Percentiles rank a stretch among this genome's conserved stretches.
These are phyloP conservation scores for Protomyces inundatus DNA, from an alignment of 1,139 yeast species.

Conservation along the genomic window DNA sequence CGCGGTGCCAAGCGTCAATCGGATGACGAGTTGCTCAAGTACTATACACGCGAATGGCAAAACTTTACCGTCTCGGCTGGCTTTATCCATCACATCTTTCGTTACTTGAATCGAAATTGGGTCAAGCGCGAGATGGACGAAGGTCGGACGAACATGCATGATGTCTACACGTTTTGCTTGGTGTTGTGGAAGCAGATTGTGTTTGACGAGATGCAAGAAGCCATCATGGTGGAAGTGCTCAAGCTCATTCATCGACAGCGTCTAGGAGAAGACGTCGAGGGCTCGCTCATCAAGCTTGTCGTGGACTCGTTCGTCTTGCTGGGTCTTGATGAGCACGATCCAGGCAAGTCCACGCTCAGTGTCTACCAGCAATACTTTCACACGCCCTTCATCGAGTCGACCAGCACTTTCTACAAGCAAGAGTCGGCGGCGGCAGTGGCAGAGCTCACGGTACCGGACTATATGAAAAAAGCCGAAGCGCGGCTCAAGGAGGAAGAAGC, in stretches of 20 bases:
- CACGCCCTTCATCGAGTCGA: slow-evolving; percentile 63
- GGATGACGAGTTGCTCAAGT: slow-evolving; percentile 65
- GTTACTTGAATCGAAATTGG: slow-evolving; percentile 96
- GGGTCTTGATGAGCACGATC: slow-evolving; percentile 51
- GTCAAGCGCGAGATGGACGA: slow-evolving; percentile 93
- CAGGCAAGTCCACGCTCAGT: slow-evolving; percentile 74
- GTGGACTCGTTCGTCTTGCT: slow-evolving; percentile 69
- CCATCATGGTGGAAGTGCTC: slow-evolving; percentile 65
- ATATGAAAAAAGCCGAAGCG: slow-evolving; percentile 78
- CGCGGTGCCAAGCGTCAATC: not conserved
- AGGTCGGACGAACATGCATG: slow-evolving; percentile 86
- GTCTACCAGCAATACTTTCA: slow-evolving; percentile 81
- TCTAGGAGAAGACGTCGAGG: slow-evolving; percentile 68
- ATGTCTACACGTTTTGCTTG: slow-evolving; percentile 80
- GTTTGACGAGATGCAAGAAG: slow-evolving; percentile 61
- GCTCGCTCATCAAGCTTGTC: slow-evolving; percentile 62
- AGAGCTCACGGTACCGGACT: slow-evolving; percentile 79
- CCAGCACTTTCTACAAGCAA: slow-evolving; percentile 63
- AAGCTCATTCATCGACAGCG: slow-evolving; percentile 72
- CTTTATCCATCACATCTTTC: slow-evolving; percentile 85
- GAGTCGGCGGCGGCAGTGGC: slow-evolving; percentile 66
- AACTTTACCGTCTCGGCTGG: slow-evolving; percentile 89
- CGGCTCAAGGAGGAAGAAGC: slow-evolving; percentile 78
- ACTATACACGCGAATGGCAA: slow-evolving; percentile 84
- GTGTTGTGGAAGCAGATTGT: slow-evolving; percentile 82